Evolutionary conservation across 2,329 filamentous ascomycete species (phyloP), one percentile per base, ranked within the genome.

Genomic region (Chlorencoelia australis): DNA sequence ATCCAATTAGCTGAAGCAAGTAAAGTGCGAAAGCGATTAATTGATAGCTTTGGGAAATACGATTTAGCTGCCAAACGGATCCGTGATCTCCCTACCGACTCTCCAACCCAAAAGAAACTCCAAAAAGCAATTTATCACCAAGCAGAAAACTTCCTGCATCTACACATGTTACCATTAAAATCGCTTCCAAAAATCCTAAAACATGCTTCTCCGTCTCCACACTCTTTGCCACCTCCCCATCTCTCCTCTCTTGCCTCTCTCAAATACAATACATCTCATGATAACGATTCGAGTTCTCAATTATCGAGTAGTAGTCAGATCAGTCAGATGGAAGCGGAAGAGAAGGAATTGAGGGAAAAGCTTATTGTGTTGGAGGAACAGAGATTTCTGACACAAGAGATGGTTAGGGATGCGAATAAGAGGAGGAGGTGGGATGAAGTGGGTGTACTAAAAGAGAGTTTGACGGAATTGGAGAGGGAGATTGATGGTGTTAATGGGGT

Each of bases 81-180:
- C 39, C 67, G 79, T 28, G 77, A 82, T 50, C 57, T 84, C 7
- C 74, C 75, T 5, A 79, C 74, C 3, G 58, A 69, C n/a, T 80
- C 71, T 19, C 65, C 68, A 0, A 75, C 77, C 1, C 78, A 84
- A 50, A 58, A 69, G 37, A 68, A 68, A 39, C 61, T 85, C 4
- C 80, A 84, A 53, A 79, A 73, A 52, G 72, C 76, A 3, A 73
- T 85, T 17, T 78, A 82, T 43, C 69, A 77, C 45, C 77, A 82
- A 60, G 75, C 78, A 4, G 74, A 71, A 35, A 76, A 69, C 48
- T 84, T 85, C 50, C 61, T 85, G 10, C 79, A 81, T 46, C 62
- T 82, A 0, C 77, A 85, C 48, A 84, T 85, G 80, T 66, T 85
- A n/a, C 79, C 80, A 1, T 60, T 85, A 9, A 81, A 74, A 55